Base-by-base conservation (phyloP, 2,329 filamentous ascomycete genomes). In the Pestalotiopsis sp. region DNA sequence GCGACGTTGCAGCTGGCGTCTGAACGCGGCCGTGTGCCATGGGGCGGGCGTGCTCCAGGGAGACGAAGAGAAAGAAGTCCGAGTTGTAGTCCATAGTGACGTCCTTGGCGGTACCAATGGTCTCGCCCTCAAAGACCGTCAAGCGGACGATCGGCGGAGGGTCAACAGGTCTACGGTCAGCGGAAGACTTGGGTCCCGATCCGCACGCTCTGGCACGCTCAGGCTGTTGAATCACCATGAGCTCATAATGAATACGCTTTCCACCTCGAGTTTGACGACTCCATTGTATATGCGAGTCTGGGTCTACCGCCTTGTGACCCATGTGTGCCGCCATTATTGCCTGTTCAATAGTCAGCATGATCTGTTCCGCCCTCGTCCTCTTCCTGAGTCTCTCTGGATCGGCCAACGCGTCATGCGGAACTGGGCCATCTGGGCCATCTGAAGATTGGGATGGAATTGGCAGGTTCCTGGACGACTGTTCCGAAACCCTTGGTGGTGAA, bases 61-160 rank as follows among this genome's bases (percentile, higher is more conserved):
- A 98, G 65, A 95, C 94, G 76, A 94, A 98, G 56, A 98, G 90
- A 83, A 99, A 98, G 87, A 98, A 98, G 82, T 97, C 97, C 78
- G 95, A 95, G 78, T 97, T 95, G 84, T 98, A 97, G 69, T 90
- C 88, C 76, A 97, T 97, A 2, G 96, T 98, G 76, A 94, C 89
- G 70, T 94, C 92, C 77, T 86, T 86, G 67, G 87, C 87, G 65
- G 85, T 82, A 63, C 88, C 85, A 27, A 90, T 85, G 31, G 90
- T 84, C 41, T 85, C 81, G 45, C 91, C 93, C 77, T 97, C 93
- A 75, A 90, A 94, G 72, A 98, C 92, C 73, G 91, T 92, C 71
- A 99, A 85, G 81, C 97, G 94, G 52, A 98, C 94, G 67, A 99
- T 96, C 0, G 96, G 96, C 2, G 96, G 96, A 70, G 93, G 95